Conservation (phyloP, 768 basidiomycete species). For the Trametes coccinea region DNA sequence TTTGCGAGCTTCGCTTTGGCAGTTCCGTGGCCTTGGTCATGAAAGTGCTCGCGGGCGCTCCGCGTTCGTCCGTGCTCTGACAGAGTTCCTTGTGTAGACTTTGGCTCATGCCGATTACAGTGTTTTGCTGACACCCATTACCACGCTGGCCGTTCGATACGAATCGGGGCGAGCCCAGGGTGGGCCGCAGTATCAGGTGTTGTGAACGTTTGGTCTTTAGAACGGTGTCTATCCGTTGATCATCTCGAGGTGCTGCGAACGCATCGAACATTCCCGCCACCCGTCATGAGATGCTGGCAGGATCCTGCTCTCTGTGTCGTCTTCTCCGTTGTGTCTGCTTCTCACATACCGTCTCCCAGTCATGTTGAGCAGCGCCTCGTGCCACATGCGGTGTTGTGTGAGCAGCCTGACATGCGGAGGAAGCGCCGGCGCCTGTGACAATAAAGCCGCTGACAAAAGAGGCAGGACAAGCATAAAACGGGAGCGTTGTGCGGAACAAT, state of each 20-base stretch:
- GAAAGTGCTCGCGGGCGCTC: neutral
- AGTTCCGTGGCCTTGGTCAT: neutral
- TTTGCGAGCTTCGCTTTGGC: neutral
- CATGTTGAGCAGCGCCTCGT: slow-evolving; percentile 7
- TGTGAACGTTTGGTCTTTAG: neutral
- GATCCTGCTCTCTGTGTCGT: neutral
- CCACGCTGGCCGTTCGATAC: neutral
- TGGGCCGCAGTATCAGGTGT: neutral
- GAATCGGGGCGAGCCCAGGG: neutral
- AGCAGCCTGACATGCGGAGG: slow-evolving; percentile 10
- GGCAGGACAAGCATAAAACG: slow-evolving; percentile 7
- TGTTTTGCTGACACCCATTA: neutral
- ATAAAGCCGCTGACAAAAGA: slow-evolving; percentile 16
- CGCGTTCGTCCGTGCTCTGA: too few species aligned
- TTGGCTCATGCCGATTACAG: too few species aligned
- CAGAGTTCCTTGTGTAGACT: too few species aligned
- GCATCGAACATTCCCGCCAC: neutral
- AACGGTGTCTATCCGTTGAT: neutral
- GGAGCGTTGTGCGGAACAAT: slow-evolving; percentile 13
- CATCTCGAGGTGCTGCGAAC: neutral
- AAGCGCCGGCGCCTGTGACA: slow-evolving; percentile 18
- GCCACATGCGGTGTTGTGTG: neutral
- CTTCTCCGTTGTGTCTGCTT: neutral
- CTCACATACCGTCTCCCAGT: neutral
- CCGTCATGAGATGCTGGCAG: neutral